Conservation (phyloP, 768 basidiomycete genomes). For the Russula abietina region DNA sequence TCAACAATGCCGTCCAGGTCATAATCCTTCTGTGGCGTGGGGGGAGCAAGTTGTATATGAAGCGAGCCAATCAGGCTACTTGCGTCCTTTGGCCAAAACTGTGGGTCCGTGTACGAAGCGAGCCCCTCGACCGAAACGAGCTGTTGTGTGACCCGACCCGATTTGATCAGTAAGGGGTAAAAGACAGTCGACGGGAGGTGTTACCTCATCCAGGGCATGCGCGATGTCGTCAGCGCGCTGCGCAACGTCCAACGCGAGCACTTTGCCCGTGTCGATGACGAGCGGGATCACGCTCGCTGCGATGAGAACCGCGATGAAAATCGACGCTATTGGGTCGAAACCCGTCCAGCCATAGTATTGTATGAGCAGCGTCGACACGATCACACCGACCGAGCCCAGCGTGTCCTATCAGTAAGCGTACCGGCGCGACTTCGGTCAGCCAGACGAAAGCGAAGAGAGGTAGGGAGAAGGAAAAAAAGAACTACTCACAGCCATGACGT, state of each 20-base stretch:
- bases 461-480: constrained; percentile 31
- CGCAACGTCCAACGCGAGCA: constrained; percentile 84
- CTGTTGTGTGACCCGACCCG: constrained; percentile 35
- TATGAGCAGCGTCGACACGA: constrained; percentile 92
- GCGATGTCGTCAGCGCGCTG: constrained; percentile 50
- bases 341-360: constrained; percentile 97
- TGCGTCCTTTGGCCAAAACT: constrained; percentile 97
- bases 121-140: constrained; percentile 72
- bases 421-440: constrained; percentile 3
- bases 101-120: constrained; percentile 68
- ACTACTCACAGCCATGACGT: constrained; percentile 77
- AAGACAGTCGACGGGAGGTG: constrained; percentile 22
- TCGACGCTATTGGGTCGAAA: constrained; percentile 94
- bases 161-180: background rate
- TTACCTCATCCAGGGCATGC: constrained; percentile 58
- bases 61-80: constrained; percentile 83
- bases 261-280: constrained; percentile 86
- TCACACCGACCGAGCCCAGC: constrained; percentile 94
- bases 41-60: constrained; percentile 66
- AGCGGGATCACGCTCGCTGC: constrained; percentile 94
- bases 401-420: constrained; percentile 56
- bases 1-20: constrained; percentile 67
- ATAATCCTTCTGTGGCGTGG: constrained; percentile 40
- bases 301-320: constrained; percentile 94
- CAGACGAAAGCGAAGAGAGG: constrained; percentile 9